Conservation (phyloP, 768 basidiomycete genomes). For the Russula olivacea region DNA sequence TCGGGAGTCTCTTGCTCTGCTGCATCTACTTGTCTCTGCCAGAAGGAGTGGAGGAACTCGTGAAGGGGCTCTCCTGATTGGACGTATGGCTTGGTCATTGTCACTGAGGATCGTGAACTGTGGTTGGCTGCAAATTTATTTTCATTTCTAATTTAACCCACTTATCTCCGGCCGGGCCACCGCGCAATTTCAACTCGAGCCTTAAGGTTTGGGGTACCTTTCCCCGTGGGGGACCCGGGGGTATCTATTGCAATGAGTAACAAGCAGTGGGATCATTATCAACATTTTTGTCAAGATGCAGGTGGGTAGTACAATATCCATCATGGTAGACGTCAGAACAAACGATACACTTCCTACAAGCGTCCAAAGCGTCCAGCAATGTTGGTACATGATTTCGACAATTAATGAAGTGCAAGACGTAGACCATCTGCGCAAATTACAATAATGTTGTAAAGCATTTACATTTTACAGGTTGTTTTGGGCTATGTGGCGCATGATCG, state of each 20-base stretch:
- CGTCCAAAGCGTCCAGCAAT: neutral
- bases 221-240: no score
- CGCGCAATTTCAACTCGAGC: no score
- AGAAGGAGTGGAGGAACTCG: slow-evolving; percentile 80
- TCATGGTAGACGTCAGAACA: no score
- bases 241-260: neutral
- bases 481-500: slow-evolving; percentile 27
- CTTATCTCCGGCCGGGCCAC: slow-evolving; percentile 3
- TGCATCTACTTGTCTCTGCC: slow-evolving; percentile 81
- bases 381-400: neutral
- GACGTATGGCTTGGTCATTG: slow-evolving; percentile 52
- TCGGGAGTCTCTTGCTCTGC: slow-evolving; percentile 88
- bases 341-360: neutral
- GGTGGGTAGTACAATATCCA: neutral
- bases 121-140: slow-evolving; percentile 18
- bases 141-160: slow-evolving; percentile 8
- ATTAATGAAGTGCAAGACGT: slow-evolving; percentile 10
- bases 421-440: neutral
- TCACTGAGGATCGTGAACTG: slow-evolving; percentile 23
- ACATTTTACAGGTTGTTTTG: slow-evolving; percentile 24
- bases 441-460: neutral
- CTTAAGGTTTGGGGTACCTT: no score
- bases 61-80: slow-evolving; percentile 82
- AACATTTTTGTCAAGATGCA: neutral
- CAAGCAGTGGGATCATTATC: no score